phyloP scores from a whole-genome alignment of 768 basidiomycete species.

The Suillus occidentalis region DNA sequence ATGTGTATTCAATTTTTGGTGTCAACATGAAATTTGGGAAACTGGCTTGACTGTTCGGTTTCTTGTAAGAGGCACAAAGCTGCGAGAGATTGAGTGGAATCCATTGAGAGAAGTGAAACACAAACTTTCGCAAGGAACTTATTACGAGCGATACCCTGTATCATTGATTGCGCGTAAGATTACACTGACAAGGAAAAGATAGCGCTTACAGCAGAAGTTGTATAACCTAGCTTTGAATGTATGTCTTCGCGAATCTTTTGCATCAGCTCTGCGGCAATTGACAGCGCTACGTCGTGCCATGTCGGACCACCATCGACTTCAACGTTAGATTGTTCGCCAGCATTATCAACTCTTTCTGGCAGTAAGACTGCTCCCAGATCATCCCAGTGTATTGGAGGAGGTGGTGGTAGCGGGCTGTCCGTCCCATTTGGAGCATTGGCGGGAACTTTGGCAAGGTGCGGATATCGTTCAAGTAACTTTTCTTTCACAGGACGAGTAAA shows the following conservation, averaged over 20 bases:
- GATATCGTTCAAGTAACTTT: constrained; percentile 69
- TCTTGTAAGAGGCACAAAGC: constrained; percentile 90
- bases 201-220: constrained; percentile 80
- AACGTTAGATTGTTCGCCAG: constrained; percentile 12
- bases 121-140: constrained; percentile 92
- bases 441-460: constrained; percentile 73
- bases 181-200: not conserved
- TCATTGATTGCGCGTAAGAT: not conserved
- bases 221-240: constrained; percentile 75
- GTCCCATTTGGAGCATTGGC: constrained; percentile 63
- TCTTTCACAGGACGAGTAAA: constrained; percentile 81
- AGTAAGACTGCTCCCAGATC: constrained; percentile 51
- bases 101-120: not conserved
- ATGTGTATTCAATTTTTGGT: constrained; percentile 4
- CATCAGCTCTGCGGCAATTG: constrained; percentile 88
- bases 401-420: constrained; percentile 77
- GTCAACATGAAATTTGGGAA: not conserved
- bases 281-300: constrained; percentile 93
- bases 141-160: constrained; percentile 85
- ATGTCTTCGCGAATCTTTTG: constrained; percentile 69
- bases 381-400: constrained; percentile 65
- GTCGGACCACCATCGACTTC: constrained; percentile 44
- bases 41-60: constrained; percentile 80
- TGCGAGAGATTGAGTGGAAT: constrained; percentile 28
- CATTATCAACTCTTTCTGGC: constrained; percentile 20